Conservation (phyloP, 2,329 filamentous ascomycete species). For the Aciculosporium take region DNA sequence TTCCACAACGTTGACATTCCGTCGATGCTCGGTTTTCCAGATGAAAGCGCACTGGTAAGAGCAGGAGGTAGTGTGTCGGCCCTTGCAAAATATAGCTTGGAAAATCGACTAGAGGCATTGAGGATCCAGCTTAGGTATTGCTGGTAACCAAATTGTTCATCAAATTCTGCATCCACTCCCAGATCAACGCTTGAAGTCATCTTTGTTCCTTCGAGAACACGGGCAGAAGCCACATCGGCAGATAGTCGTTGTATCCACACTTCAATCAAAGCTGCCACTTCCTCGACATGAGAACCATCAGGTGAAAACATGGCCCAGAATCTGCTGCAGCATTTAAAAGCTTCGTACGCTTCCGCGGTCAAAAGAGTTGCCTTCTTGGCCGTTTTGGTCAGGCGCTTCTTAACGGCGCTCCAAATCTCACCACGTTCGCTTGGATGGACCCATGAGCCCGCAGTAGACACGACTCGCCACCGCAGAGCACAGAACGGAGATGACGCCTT, state of each 20-base stretch:
- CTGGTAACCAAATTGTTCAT: slow-evolving; percentile 13
- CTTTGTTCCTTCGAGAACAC: slow-evolving; percentile 12
- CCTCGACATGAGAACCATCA: slow-evolving; percentile 17
- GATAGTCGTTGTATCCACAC: slow-evolving; percentile 21
- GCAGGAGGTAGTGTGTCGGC: slow-evolving; percentile 13
- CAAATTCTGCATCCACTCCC: slow-evolving; percentile 11
- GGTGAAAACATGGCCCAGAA: slow-evolving; percentile 25
- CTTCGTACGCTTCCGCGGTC: slow-evolving; percentile 24
- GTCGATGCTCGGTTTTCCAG: slow-evolving; percentile 7
- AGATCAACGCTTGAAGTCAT: slow-evolving; percentile 8
- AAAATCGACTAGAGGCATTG: slow-evolving; percentile 19
- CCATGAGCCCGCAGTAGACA: slow-evolving; percentile 24
- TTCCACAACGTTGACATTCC: slow-evolving; percentile 16
- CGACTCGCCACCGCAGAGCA: slow-evolving; percentile 27
- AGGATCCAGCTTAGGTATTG: slow-evolving; percentile 23
- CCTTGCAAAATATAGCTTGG: slow-evolving; percentile 14
- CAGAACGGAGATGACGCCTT: slow-evolving; percentile 17
- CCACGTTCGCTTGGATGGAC: slow-evolving; percentile 14
- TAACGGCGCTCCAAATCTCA: slow-evolving; percentile 20
- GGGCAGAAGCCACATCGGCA: slow-evolving; percentile 14
- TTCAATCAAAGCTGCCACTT: slow-evolving; percentile 19
- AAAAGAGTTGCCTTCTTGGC: slow-evolving; percentile 19
- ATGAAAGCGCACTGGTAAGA: slow-evolving; percentile 13
- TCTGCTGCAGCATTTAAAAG: slow-evolving; percentile 25
- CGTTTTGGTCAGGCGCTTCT: slow-evolving; percentile 19